Conservation (phyloP, 2,329 filamentous ascomycete species). For the Sporothrix pallida region DNA sequence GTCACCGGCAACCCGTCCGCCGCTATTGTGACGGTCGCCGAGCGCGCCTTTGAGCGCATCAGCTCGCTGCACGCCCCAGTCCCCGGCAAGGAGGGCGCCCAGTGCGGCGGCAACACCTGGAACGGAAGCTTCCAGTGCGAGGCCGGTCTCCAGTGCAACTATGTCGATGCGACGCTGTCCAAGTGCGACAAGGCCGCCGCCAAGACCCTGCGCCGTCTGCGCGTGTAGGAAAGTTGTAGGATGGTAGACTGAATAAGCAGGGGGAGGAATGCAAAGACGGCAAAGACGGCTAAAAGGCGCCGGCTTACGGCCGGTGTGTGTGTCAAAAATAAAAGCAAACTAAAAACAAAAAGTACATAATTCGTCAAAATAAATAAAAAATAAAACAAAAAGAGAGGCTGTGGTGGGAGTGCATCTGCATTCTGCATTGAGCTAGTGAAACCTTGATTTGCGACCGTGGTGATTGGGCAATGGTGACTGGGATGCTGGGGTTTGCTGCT, state of each 20-base stretch:
- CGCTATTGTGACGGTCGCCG: constrained; percentile 63
- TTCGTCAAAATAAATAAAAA: neutral
- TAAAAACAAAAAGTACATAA: constrained; percentile 8
- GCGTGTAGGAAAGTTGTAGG: neutral
- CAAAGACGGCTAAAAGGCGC: neutral
- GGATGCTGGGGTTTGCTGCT: too few species aligned
- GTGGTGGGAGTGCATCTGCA: neutral
- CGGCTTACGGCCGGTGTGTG: neutral
- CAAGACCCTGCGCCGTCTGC: constrained; percentile 21
- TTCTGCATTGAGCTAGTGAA: neutral
- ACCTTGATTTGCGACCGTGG: neutral
- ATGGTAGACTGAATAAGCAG: too few species aligned
- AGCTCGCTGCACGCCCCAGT: constrained; percentile 28
- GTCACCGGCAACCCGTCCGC: constrained; percentile 65
- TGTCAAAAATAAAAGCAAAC: neutral
- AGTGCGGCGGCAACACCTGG: constrained; percentile 35
- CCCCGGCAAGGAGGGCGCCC: constrained; percentile 17
- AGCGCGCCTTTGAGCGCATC: constrained; percentile 52
- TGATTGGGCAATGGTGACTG: neutral
- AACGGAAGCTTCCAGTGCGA: constrained; percentile 34
- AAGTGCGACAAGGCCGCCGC: constrained; percentile 26
- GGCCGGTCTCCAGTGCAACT: constrained; percentile 28
- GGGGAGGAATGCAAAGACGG: neutral
- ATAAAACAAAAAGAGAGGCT: neutral
- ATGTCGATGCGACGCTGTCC: constrained; percentile 29